Conservation (phyloP, 73 alveolate species). For the Symbiodinium natans region DNA sequence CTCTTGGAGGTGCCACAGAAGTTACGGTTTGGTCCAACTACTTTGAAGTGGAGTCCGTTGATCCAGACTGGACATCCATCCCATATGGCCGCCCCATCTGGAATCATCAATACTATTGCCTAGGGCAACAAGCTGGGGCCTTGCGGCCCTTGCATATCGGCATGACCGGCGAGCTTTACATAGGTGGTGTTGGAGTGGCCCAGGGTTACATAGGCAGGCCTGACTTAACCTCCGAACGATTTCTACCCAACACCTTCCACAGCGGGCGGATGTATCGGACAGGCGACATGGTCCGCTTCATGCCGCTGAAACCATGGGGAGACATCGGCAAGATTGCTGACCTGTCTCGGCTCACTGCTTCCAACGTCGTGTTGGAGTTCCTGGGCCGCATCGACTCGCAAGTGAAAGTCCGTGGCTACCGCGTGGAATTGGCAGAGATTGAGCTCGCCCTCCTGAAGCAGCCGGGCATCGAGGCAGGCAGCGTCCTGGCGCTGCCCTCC, state of each 20-base stretch:
- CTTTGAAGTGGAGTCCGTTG: constrained; percentile 30
- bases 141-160: constrained; percentile 4
- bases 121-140: neutral
- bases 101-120: constrained; percentile 77
- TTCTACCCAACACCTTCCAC: constrained; percentile 36
- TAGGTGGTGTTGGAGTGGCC: constrained; percentile 86
- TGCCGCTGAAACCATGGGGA: constrained; percentile 83
- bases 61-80: constrained; percentile 25
- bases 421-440: constrained; percentile 63
- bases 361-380: constrained; percentile 52
- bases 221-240: constrained; percentile 53
- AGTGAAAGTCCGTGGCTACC: constrained; percentile 83
- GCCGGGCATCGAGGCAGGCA: neutral
- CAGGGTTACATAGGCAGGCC: constrained; percentile 76
- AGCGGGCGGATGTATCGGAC: constrained; percentile 72
- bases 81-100: constrained; percentile 84
- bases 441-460: constrained; percentile 30
- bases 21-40: constrained; percentile 70
- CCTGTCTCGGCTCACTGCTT: neutral
- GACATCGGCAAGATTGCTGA: neutral
- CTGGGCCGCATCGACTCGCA: constrained; percentile 59
- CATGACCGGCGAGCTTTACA: constrained; percentile 61
- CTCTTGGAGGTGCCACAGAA: constrained; percentile 70
- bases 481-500: neutral
- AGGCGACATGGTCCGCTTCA: constrained; percentile 83